Conservation (phyloP, 306 rosid species). For the Dalbergia oliveri region DNA sequence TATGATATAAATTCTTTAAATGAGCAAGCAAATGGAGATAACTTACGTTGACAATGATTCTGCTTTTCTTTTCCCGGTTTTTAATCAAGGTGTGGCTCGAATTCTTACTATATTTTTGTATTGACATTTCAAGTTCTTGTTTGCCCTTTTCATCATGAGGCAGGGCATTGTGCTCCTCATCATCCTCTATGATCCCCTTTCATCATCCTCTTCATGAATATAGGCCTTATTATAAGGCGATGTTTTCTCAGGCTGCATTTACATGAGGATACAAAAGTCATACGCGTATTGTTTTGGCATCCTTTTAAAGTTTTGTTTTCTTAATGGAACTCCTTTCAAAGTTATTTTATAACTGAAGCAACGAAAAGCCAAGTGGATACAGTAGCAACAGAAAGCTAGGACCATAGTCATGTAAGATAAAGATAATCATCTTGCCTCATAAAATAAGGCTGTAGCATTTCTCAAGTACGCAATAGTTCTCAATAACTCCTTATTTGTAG, state of each 20-base stretch:
- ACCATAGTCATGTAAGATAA: neutral
- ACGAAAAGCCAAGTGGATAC: no score
- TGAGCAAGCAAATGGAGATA: neutral
- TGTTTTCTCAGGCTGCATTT: constrained; percentile 1
- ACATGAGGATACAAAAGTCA: constrained; percentile 1
- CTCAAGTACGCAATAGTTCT: constrained; percentile 22
- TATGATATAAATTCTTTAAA: neutral
- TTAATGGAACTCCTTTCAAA: no score
- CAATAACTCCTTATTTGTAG: constrained; percentile 19
- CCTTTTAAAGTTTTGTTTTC: neutral
- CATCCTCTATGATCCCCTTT: constrained; percentile 31
- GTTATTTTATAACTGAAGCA: no score
- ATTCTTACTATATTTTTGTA: constrained; percentile 16
- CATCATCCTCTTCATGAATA: constrained; percentile 7
- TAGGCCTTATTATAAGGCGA: constrained; percentile 16
- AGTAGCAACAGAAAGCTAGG: no score
- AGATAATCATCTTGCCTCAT: constrained; percentile 16
- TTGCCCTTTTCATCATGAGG: neutral
- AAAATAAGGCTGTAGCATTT: constrained; percentile 7
- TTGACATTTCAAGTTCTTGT: constrained; percentile 17
- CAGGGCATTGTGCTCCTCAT: constrained; percentile 3
- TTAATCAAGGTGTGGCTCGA: neutral
- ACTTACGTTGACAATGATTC: neutral
- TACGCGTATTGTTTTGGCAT: neutral
- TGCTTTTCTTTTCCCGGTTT: constrained; percentile 14